These are phyloP conservation scores for Trichoderma atrobrunneum DNA, from an alignment of 2,329 filamentous ascomycete species.

Conservation along the genomic window DNA sequence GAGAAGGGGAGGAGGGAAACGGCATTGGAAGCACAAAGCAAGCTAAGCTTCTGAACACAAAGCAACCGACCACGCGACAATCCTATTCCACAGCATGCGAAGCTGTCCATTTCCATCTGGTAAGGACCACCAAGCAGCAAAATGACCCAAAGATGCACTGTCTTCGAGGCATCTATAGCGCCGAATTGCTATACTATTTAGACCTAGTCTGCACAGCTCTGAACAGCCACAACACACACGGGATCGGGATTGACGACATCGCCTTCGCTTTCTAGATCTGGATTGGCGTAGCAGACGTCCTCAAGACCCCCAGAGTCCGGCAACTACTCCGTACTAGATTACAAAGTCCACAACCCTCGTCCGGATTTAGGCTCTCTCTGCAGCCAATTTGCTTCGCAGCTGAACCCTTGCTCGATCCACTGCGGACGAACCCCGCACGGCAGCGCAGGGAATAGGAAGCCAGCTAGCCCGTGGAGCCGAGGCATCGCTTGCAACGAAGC, in stretches of 20 bases:
- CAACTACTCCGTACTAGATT: background rate
- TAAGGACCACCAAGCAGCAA: background rate
- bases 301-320: background rate
- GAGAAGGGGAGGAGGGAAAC: background rate
- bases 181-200: background rate
- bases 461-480: slow-evolving; percentile 3
- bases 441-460: background rate
- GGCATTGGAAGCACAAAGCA: background rate
- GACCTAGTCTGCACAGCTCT: background rate
- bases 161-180: background rate
- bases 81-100: background rate
- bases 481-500: background rate
- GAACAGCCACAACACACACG: background rate
- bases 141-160: background rate
- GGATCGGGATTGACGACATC: background rate
- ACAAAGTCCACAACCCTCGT: background rate
- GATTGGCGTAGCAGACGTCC: background rate
- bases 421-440: slow-evolving; percentile 14
- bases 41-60: background rate
- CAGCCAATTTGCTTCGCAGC: background rate
- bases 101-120: background rate
- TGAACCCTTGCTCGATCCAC: slow-evolving; percentile 4
- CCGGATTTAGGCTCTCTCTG: background rate
- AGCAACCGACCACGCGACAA: slow-evolving; percentile 4
- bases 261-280: background rate